Conservation (phyloP, 169 alveolate species). For the Theileria orientalis region DNA sequence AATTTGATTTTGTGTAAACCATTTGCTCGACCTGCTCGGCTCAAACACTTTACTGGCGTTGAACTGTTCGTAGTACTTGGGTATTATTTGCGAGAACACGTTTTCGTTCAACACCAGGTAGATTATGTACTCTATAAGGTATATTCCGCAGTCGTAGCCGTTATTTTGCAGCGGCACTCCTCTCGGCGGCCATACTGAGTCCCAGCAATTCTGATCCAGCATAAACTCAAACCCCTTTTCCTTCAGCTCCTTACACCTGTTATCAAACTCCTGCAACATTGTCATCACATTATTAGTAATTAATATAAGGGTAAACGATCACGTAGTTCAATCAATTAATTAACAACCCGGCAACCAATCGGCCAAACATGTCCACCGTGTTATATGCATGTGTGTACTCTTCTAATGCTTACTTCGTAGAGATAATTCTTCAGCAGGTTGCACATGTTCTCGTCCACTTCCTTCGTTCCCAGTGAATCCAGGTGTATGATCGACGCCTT, state of each 20-base stretch:
- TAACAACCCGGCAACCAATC: too few relatives aligned
- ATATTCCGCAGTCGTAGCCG: conserved; percentile 69
- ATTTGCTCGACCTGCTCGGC: not conserved
- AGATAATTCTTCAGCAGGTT: conserved; percentile 22
- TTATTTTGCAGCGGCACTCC: conserved; percentile 62
- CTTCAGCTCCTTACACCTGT: conserved; percentile 17
- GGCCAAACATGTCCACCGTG: too few relatives aligned
- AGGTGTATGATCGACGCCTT: conserved; percentile 65
- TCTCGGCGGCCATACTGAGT: not conserved
- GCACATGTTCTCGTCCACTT: conserved; percentile 1
- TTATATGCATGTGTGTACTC: too few relatives aligned
- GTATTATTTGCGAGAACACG: conserved; percentile 34
- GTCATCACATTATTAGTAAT: not conserved
- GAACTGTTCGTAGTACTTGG: not conserved
- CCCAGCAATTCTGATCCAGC: conserved; percentile 34
- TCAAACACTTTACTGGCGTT: not conserved
- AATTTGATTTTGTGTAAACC: conserved; percentile 42
- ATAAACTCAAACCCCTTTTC: conserved; percentile 49
- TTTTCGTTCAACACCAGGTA: conserved; percentile 47
- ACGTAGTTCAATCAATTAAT: too few relatives aligned
- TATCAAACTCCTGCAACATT: conserved; percentile 28
- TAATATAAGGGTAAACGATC: too few relatives aligned
- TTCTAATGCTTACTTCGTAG: conserved; percentile 32
- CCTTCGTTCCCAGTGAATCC: conserved; percentile 41
- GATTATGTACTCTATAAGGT: conserved; percentile 58